Base-by-base conservation (phyloP, 495 filamentous ascomycete species). In the Trichocladium uniseriatum region DNA sequence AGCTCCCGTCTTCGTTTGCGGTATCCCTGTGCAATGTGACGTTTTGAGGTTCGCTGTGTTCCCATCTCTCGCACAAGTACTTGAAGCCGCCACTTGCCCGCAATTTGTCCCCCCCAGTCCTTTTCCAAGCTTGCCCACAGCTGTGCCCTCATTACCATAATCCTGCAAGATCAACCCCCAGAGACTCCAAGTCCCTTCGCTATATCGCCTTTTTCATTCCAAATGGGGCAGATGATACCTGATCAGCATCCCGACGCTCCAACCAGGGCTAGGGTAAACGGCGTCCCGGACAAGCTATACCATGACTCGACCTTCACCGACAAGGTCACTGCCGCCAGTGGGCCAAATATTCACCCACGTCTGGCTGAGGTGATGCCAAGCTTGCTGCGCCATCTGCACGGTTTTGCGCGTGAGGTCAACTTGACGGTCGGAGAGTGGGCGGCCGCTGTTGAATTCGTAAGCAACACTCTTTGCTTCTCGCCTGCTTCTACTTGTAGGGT, bases 301-400 rank as follows among this genome's bases (percentile, higher is more conserved):
- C 60, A 67, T 60, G 74, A 84, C 58, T 76, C 79, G 35, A 66
- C 72, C 41, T 82, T 88, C 73, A 87, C 82, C 31, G 72, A 82
- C 58, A 69, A 70, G 55, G 83, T 88, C 59, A 79, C 85, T 68
- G 74, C 79, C 49, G 76, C 84, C 24, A 89, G 80, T 42, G 84
- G 83, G 2, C 80, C 80, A 3, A 80, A 83, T 28, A 79, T 80
- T 39, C 63, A 71, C 29, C 80, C 78, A 27, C 75, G 83, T 18
- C 51, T 79, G 38, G 61, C 63, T 36, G 55, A 76, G 49, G 65
- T 79, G 39, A 71, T 80, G 65, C 67, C 70, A 16, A 76, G 71
- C 45, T 58, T 80, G n/a, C 60, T 77, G 11, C 69, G 69, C 45
- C 76, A 81, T 54, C 59, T 81, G 18, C 78, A 81, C 57, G 77